Evolutionary conservation across 208 protist genomes (phyloP).

Genomic region (Trypanosoma platydactyli): DNA sequence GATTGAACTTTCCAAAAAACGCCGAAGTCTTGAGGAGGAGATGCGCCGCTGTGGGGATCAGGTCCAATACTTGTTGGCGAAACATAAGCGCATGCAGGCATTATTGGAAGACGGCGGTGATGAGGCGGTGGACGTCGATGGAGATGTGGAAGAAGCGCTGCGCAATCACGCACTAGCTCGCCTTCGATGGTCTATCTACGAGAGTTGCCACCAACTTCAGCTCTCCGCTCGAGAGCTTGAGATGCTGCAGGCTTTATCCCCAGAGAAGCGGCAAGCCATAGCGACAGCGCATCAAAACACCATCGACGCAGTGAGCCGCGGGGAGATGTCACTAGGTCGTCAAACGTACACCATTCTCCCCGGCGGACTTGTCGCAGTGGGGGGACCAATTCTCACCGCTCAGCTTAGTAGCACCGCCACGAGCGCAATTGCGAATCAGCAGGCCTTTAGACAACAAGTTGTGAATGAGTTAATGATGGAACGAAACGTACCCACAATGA

Average conservation of each 20-base stretch:
- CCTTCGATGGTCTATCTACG: constrained; percentile 74
- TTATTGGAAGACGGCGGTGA: constrained; percentile 66
- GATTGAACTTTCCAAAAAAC: constrained; percentile 67
- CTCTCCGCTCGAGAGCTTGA: constrained; percentile 69
- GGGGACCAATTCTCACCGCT: constrained; percentile 34
- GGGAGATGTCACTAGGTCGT: constrained; percentile 63
- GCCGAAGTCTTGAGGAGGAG: constrained; percentile 41
- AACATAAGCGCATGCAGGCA: constrained; percentile 69
- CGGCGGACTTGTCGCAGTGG: constrained; percentile 65
- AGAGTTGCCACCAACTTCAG: constrained; percentile 80
- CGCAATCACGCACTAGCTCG: constrained; percentile 66
- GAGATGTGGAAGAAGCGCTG: constrained; percentile 82
- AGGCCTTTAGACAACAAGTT: constrained; percentile 71
- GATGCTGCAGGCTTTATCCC: constrained; percentile 67
- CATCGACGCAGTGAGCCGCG: constrained; percentile 67
- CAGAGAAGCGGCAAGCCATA: constrained; percentile 58
- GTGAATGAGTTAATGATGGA: constrained; percentile 76
- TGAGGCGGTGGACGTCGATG: constrained; percentile 48
- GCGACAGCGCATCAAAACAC: constrained; percentile 65
- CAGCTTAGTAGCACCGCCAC: constrained; percentile 21
- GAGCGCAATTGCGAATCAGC: constrained; percentile 36
- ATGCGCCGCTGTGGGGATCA: constrained; percentile 52
- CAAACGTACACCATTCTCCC: constrained; percentile 89
- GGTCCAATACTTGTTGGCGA: constrained; percentile 63
- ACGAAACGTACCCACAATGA: constrained; percentile 82